These are phyloP conservation scores for Berberis vulgaris DNA, from an alignment of 164 flowering plant species.

Conservation along the genomic window DNA sequence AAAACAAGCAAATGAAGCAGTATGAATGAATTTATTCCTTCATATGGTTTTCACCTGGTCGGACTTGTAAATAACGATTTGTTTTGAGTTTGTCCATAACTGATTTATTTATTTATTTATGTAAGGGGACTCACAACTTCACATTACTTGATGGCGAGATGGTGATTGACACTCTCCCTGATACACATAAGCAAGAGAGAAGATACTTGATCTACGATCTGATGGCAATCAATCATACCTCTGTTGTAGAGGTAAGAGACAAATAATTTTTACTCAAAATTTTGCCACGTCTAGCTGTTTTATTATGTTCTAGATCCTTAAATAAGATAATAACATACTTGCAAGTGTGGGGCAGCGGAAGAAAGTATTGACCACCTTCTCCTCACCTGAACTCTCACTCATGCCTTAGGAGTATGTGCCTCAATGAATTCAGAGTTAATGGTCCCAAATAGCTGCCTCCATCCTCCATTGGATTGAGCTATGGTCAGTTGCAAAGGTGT, in stretches of 20 bases:
- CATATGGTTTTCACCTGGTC: neutral
- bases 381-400: too few species aligned
- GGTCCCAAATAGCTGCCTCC: too few species aligned
- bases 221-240: constrained; percentile 53
- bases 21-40: constrained; percentile 20
- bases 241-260: constrained; percentile 66
- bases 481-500: too few species aligned
- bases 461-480: too few species aligned
- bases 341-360: too few species aligned
- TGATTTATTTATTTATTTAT: neutral
- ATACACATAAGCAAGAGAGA: constrained; percentile 67
- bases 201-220: constrained; percentile 96
- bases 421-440: too few species aligned
- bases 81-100: too few species aligned
- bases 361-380: too few species aligned
- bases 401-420: too few species aligned
- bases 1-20: constrained; percentile 40
- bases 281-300: neutral
- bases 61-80: too few species aligned
- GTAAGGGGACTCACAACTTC: neutral
- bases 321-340: too few species aligned
- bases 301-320: too few species aligned
- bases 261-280: neutral
- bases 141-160: constrained; percentile 68
- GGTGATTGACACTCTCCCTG: constrained; percentile 88